Evolutionary conservation across 2,329 filamentous ascomycete genomes (phyloP), one percentile per base, ranked within the genome.

Genomic region (Alternaria brassicicola): DNA sequence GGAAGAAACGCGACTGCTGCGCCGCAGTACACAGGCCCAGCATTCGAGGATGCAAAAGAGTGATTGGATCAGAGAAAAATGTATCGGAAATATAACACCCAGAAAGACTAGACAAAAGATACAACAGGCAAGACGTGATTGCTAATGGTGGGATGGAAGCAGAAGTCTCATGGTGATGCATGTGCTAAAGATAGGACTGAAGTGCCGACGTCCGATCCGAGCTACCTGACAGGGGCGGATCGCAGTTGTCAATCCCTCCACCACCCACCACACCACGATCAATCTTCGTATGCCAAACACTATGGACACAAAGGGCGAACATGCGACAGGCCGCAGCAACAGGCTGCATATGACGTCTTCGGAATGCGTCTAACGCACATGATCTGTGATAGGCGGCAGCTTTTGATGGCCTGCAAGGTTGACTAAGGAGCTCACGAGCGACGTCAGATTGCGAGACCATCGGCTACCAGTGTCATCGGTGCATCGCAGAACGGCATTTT

Each of bases 191-290:
- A 48, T 51, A 61, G 50, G 41, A 46, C 38, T 55, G 21, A 36
- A 39, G 3, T 31, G 56, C 56, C 52, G 56, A 55, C 49, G 19
- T 30, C 52, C 48, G 52, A 35, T 35, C 31, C 31, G 31, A 36
- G n/a, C 49, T 45, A 41, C 38, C 42, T 62, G 59, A 48, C 50
- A 61, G 49, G 53, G 53, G 15, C 26, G 17, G 41, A 55, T 61
- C 58, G 21, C 19, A 54, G 54, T 56, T 12, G 51, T 43, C 51
- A 42, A 50, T 26, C 41, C 55, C 49, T 45, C 33, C 19, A 46
- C 12, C 43, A 46, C 36, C 5, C 23, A n/a, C 21, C n/a, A n/a
- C n/a, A 6, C 13, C 26, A 19, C 12, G 5, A n/a, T 33, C 28
- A 12, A 15, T 6, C 0, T 21, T 9, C 28, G 28, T 13, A 13